Evolutionary conservation across 208 protist species (phyloP), one percentile per base, ranked within the genome.

Genomic region (Leishmania gerbilli): DNA sequence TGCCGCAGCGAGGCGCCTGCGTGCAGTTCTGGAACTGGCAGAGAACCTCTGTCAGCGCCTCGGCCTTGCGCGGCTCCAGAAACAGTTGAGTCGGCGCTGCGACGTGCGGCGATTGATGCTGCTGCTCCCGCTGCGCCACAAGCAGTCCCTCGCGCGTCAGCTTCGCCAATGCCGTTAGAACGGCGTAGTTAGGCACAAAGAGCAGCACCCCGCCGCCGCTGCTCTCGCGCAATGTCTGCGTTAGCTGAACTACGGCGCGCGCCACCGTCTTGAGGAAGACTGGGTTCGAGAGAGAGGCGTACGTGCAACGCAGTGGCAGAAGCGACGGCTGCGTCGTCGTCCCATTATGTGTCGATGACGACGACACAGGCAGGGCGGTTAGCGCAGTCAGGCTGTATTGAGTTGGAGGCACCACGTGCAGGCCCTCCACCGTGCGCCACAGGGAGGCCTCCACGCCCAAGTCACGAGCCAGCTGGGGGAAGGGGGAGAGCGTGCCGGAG

Each of bases 401-500:
- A 58, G 85, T 53, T 3, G 55, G 5, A 13, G 83, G 83, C 31
- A 91, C 90, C 13, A 93, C 88, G 80, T 93, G 90, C 56, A 69
- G 69, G n/a, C 92, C 90, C 74, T 92, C 82, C 34, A 85, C 64
- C 9, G 64, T 79, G 62, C 77, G 47, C 82, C 82, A 85, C 77
- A 75, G 78, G 37, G 74, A n/a, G 9, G 82, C 11, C 37, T 51
- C 69, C 40, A 96, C 49, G 8, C 87, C 90, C 2, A 99, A 79
- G 76, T 98, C 97, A 24, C 62, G 71, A 13, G 88, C 82, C 76
- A 99, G 94, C 37, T 92, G 91, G 47, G 88, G 71, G 60, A 99
- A 91, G 2, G 98, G 98, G 0, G 95, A 90, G 17, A 99, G 86
- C 24, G 98, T 99, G n/a, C 98, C 98, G 27, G 93, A 98, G 21